These are phyloP conservation scores for Elsinoe australis DNA, from an alignment of 2,329 filamentous ascomycete species.

Conservation along the genomic window DNA sequence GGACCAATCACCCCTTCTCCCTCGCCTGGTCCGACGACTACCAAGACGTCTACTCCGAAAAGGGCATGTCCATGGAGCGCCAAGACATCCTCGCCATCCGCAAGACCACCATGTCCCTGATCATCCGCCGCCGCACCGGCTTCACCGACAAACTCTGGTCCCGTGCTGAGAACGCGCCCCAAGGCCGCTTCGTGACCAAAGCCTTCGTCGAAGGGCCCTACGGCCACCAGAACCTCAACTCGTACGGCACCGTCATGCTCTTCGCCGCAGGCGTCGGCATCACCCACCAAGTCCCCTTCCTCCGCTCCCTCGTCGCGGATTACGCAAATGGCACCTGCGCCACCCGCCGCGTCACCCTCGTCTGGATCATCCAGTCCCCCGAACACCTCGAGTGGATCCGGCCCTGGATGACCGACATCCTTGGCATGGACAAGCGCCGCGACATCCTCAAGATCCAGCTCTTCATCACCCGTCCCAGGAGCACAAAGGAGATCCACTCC, in stretches of 20 bases:
- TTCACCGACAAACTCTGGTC: conserved; percentile 78
- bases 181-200: conserved; percentile 52
- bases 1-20: conserved; percentile 73
- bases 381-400: conserved; percentile 90
- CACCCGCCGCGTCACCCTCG: conserved; percentile 69
- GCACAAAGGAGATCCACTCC: conserved; percentile 70
- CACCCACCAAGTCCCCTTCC: conserved; percentile 85
- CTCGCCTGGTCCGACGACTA: conserved; percentile 68
- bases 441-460: conserved; percentile 80
- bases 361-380: conserved; percentile 88
- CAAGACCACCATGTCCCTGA: conserved; percentile 60
- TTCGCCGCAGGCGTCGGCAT: conserved; percentile 92
- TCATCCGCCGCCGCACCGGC: conserved; percentile 80
- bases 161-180: conserved; percentile 51
- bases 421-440: conserved; percentile 70
- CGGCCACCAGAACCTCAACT: conserved; percentile 69
- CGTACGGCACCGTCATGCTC: conserved; percentile 84
- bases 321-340: conserved; percentile 65
- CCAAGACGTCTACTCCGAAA: conserved; percentile 34
- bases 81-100: conserved; percentile 45
- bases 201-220: conserved; percentile 89
- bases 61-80: conserved; percentile 41
- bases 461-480: conserved; percentile 82
- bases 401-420: conserved; percentile 80
- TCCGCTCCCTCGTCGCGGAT: conserved; percentile 55